Evolutionary conservation across 2,329 filamentous ascomycete species (phyloP).

Genomic region (Thielaviopsis euricoi): DNA sequence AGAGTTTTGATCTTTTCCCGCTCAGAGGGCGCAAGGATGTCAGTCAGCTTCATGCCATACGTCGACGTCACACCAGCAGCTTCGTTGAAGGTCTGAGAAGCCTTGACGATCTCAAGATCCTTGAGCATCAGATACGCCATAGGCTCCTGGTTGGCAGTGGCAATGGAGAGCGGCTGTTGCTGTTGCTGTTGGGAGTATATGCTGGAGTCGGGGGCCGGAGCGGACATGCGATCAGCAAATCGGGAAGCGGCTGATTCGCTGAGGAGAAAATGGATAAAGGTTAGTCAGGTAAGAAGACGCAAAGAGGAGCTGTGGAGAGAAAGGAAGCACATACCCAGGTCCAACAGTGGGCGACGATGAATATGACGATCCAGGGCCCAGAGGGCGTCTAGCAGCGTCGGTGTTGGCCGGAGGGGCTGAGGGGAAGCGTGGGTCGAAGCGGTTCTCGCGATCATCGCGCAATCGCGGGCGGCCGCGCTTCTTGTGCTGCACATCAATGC

Average conservation of each 20-base stretch:
- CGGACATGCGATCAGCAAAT: slow-evolving; percentile 34
- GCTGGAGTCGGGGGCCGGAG: slow-evolving; percentile 29
- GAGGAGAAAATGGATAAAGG: slow-evolving; percentile 14
- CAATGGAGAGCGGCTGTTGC: slow-evolving; percentile 16
- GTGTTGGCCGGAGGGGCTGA: slow-evolving; percentile 17
- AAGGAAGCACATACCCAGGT: slow-evolving; percentile 21
- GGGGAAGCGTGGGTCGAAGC: slow-evolving; percentile 36
- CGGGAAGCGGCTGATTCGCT: slow-evolving; percentile 30
- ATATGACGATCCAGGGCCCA: slow-evolving; percentile 7
- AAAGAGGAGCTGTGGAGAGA: background rate
- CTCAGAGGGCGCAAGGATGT: slow-evolving; percentile 36
- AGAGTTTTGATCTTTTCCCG: slow-evolving; percentile 33
- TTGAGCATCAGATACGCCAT: slow-evolving; percentile 38
- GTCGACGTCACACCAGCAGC: slow-evolving; percentile 33
- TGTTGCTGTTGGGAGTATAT: slow-evolving; percentile 26
- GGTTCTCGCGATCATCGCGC: slow-evolving; percentile 50
- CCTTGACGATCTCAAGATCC: slow-evolving; percentile 40
- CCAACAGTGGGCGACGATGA: slow-evolving; percentile 5
- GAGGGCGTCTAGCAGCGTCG: slow-evolving; percentile 4
- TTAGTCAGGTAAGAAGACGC: background rate
- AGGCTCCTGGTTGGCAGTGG: slow-evolving; percentile 30
- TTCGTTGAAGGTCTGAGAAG: slow-evolving; percentile 38
- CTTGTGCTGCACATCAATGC: slow-evolving; percentile 73
- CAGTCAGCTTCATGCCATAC: slow-evolving; percentile 33
- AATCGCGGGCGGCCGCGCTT: slow-evolving; percentile 65